Conservation (phyloP, 2,329 filamentous ascomycete genomes). For the Hypocrella siamensis region DNA sequence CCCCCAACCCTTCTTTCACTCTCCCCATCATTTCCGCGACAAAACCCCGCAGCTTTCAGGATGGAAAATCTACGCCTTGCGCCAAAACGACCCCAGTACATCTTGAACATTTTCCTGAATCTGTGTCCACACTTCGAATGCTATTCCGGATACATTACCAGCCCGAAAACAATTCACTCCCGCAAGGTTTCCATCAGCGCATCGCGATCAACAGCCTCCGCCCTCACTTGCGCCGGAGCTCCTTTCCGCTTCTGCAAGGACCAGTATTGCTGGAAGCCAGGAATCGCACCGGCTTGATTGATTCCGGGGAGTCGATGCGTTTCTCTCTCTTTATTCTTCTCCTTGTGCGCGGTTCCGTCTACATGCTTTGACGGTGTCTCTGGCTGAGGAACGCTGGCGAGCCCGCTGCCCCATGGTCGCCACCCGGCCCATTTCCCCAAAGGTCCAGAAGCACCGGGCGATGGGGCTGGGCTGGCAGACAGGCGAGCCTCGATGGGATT, state of each 20-base stretch:
- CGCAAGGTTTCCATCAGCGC: conserved; percentile 43
- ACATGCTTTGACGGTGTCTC: conserved; percentile 6
- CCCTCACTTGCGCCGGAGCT: conserved; percentile 39
- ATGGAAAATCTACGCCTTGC: no score
- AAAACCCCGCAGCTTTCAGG: no score
- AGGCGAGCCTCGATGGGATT: conserved; percentile 14
- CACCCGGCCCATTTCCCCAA: conserved; percentile 31
- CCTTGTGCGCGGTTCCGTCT: not conserved
- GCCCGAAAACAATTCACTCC: conserved; percentile 11
- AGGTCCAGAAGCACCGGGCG: conserved; percentile 11
- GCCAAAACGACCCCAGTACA: no score
- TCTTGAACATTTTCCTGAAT: no score
- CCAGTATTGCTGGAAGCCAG: conserved; percentile 50
- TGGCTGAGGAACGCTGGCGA: conserved; percentile 4
- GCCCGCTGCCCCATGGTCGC: conserved; percentile 26
- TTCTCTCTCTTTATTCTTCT: conserved; percentile 13
- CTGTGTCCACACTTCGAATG: no score
- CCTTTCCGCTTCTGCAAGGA: conserved; percentile 32
- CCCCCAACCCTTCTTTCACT: no score
- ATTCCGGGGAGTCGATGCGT: conserved; percentile 49
- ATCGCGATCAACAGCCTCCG: conserved; percentile 41
- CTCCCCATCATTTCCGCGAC: no score
- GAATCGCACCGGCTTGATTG: conserved; percentile 61
- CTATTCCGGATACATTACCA: no score
- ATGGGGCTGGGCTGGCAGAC: conserved; percentile 10